phyloP scores from a whole-genome alignment of 2,329 filamentous ascomycete species.

The Nakataea oryzae region DNA sequence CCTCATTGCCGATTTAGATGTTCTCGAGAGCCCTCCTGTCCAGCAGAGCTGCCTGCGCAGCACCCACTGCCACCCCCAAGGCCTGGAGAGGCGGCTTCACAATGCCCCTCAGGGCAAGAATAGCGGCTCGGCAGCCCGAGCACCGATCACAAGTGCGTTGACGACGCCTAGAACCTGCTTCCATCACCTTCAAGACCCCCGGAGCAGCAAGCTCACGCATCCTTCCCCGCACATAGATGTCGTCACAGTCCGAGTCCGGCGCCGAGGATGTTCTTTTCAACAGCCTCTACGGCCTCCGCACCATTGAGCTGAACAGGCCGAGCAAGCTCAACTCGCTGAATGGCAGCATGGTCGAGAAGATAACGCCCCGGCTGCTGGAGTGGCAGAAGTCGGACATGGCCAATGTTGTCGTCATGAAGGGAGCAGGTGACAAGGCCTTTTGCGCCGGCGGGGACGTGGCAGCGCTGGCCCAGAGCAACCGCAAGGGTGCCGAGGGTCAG shows the following conservation, averaged over 20 bases:
- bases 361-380: constrained; percentile 77
- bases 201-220: neutral
- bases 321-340: constrained; percentile 87
- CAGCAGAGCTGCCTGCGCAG: constrained; percentile 41
- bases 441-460: constrained; percentile 91
- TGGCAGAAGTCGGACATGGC: constrained; percentile 94
- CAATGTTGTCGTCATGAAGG: constrained; percentile 87
- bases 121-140: constrained; percentile 48
- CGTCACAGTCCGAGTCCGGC: constrained; percentile 53
- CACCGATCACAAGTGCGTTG: constrained; percentile 38
- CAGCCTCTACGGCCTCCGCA: constrained; percentile 79
- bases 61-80: constrained; percentile 18
- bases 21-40: constrained; percentile 44
- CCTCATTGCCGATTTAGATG: constrained; percentile 32
- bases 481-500: constrained; percentile 57
- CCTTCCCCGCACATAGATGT: constrained; percentile 20
- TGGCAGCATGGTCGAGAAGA: constrained; percentile 91
- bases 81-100: constrained; percentile 24
- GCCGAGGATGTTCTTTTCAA: constrained; percentile 88
- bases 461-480: constrained; percentile 65
- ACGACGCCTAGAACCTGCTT: neutral
- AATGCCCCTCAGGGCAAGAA: constrained; percentile 78
- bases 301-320: constrained; percentile 88
- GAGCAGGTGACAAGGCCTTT: constrained; percentile 72
- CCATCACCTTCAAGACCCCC: neutral